Evolutionary conservation across 2,329 filamentous ascomycete genomes (phyloP), one percentile per base, ranked within the genome.

Genomic region (Colletotrichum shisoi): DNA sequence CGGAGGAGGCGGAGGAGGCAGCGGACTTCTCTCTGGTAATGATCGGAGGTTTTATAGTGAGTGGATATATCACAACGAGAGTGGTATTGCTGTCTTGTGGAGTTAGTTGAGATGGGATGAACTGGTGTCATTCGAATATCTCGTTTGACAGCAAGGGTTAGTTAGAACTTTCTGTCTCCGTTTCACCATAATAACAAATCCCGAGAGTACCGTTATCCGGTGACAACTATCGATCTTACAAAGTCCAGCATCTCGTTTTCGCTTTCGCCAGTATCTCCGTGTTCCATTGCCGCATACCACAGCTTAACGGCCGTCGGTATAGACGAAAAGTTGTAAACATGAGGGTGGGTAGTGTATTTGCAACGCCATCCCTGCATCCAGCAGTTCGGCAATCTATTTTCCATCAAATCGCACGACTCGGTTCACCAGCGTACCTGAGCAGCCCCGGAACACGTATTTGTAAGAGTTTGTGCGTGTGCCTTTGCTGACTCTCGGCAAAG

Each of bases 1-100:
- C 45, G 4, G 31, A 9, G 31, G 8, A 49, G 27, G 19, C 39
- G 4, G 31, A 9, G 31, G 2, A 34, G 17, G 54, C 54, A 17
- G 57, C 57, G 48, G 61, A 37, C n/a, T 56, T 61, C 57, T 61
- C 49, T 34, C 42, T 56, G 8, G 39, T 31, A 21, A 31, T 51
- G 24, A 37, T n/a, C 9, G 40, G 11, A 13, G 17, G n/a, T 27
- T 34, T 3, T 3, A 53, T 40, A 21, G 31, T 49, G 9, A 17
- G 48, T 52, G 39, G n/a, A 17, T 37, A 3, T 27, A 4, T 24
- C 17, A 1, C 13, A 44, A 24, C 2, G 34, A n/a, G 8, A n/a
- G 24, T 15, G 31, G 31, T 17, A 1, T 5, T 21, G 11, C 31
- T 42, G 53, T 17, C 39, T 44, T n/a, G 9, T 31, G 40, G 17